Evolutionary conservation across 768 basidiomycete species (phyloP), one percentile per base, ranked within the genome.

Genomic region (Lactifluus rugatus): DNA sequence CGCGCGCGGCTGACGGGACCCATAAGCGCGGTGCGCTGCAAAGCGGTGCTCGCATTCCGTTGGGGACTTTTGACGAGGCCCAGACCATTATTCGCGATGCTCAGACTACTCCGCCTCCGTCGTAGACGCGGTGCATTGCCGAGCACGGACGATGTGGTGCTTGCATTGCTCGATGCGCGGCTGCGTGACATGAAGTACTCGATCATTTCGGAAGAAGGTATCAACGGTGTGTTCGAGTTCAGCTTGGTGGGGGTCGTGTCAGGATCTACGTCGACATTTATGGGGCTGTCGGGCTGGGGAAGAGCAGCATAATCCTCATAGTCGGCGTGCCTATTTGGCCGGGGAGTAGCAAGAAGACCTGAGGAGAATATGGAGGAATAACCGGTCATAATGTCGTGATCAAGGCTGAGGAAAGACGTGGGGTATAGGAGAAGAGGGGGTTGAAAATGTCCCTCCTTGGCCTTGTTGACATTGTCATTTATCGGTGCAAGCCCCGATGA

Each of bases 311-410:
- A 2, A 64, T 65, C 8, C 66, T 28, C 48, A 58, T 62, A 42
- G 11, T 66, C 49, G 46, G 44, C 31, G 17, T 59, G 51, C 44
- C 48, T 41, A 28, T 44, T 47, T 52, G 58, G 63, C 23, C 62
- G 62, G 44, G 72, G 73, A 5, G 79, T 73, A 14, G 84, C 84
- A 37, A 85, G 79, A 36, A 87, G 76, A 21, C 85, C 85, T 41
- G 84, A 84, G 32, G 84, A 82, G 70, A 87, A 87, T 65, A 87
- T 82, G 8, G 80, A 72, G 31, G 85, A 87, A 65, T 87, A 87
- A 1, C 71, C 68, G 37, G 75, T 68, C 64, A 78, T 72, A 34
- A 25, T 58, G 16, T 48, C 50, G 23, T 57, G 54, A 23, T 23
- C 1, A 45, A 36, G 37, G 19, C 28, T 11, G 48, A n/a, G 39